These are phyloP conservation scores for Camellia sinensis DNA, from an alignment of 148 eudicot species.

Conservation along the genomic window DNA sequence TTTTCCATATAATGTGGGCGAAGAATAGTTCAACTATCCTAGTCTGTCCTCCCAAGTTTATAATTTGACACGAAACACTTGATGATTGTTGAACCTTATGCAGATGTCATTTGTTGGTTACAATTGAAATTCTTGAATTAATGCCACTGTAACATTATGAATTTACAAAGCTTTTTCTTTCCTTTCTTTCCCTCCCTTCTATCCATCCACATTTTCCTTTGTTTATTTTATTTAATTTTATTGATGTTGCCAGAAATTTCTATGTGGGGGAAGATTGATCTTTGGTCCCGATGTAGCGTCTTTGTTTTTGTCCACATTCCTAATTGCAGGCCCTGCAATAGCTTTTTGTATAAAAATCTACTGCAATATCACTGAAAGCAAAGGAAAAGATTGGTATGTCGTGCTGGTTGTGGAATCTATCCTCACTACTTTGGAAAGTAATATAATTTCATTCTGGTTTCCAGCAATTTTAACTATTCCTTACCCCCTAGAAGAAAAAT, in stretches of 20 bases:
- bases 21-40: background rate
- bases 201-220: background rate
- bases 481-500: background rate
- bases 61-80: background rate
- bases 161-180: slow-evolving; percentile 3
- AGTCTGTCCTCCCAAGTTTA: slow-evolving; percentile 3
- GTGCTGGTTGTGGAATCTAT: slow-evolving; percentile 49
- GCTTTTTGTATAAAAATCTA: slow-evolving; percentile 61
- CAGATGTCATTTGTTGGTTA: background rate
- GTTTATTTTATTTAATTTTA: background rate
- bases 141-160: background rate
- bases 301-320: slow-evolving; percentile 56
- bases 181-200: background rate
- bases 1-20: background rate
- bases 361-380: slow-evolving; percentile 19
- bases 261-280: slow-evolving; percentile 73
- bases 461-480: background rate
- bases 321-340: slow-evolving; percentile 71
- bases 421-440: slow-evolving; percentile 69
- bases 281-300: slow-evolving; percentile 90
- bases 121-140: background rate
- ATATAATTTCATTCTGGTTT: slow-evolving; percentile 1
- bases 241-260: slow-evolving; percentile 55
- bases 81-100: background rate
- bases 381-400: slow-evolving; percentile 54